phyloP scores from a whole-genome alignment of 768 basidiomycete species.

The Panaeolus papilionaceus region DNA sequence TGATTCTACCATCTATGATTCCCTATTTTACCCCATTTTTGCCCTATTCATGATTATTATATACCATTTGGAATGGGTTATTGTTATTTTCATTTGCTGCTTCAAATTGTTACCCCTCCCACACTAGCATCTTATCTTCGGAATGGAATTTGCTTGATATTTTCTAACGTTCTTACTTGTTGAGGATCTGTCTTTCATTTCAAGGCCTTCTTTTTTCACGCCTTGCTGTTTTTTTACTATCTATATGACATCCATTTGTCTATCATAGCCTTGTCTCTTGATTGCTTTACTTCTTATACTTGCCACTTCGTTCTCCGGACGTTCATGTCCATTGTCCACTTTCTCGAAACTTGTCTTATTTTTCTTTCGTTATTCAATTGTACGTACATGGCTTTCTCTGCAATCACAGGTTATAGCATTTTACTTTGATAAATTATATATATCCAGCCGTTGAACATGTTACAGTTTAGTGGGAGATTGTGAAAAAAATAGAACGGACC shows the following conservation, averaged over 20 bases:
- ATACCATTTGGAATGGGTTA: constrained; percentile 22
- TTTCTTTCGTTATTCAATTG: constrained; percentile 22
- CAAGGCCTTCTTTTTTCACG: constrained; percentile 19
- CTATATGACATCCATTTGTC: constrained; percentile 18
- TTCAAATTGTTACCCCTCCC: constrained; percentile 19
- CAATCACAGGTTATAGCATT: constrained; percentile 12
- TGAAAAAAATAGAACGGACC: not conserved
- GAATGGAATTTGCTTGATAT: constrained; percentile 12
- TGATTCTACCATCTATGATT: constrained; percentile 9
- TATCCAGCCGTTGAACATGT: constrained; percentile 12
- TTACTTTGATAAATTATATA: constrained; percentile 12
- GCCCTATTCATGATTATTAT: constrained; percentile 27
- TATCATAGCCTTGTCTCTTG: constrained; percentile 23
- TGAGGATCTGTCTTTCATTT: not conserved
- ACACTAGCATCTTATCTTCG: constrained; percentile 14
- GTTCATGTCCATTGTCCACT: constrained; percentile 21
- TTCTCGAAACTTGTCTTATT: constrained; percentile 17
- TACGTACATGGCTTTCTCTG: constrained; percentile 18
- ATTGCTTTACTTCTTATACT: constrained; percentile 20
- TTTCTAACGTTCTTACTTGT: not conserved
- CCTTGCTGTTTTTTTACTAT: constrained; percentile 28
- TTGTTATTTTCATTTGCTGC: constrained; percentile 3
- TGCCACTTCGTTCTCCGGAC: constrained; percentile 18
- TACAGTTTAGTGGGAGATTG: constrained; percentile 9
- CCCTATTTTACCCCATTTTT: constrained; percentile 16